Evolutionary conservation across 2,329 filamentous ascomycete genomes (phyloP).

Genomic region (Fusarium tupiense): DNA sequence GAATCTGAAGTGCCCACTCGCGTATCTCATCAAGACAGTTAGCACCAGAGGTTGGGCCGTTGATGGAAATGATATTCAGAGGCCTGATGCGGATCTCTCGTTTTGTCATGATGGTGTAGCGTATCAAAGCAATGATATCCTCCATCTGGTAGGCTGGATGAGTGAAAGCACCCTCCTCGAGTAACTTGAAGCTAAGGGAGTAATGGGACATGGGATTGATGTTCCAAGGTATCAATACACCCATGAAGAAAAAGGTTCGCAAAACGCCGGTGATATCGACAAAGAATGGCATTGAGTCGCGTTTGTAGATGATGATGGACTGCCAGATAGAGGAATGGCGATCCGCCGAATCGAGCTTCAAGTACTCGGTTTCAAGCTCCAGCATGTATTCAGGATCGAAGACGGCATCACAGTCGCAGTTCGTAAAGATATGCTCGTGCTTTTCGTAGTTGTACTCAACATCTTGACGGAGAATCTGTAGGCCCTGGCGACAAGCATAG

Average conservation of each 20-base stretch:
- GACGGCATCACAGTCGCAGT: slow-evolving; percentile 39
- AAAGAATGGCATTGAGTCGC: slow-evolving; percentile 40
- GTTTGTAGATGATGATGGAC: slow-evolving; percentile 39
- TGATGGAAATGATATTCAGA: slow-evolving; percentile 30
- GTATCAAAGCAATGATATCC: slow-evolving; percentile 30
- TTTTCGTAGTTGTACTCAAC: slow-evolving; percentile 29
- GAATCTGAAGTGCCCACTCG: slow-evolving; percentile 30
- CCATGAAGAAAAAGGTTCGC: slow-evolving; percentile 41
- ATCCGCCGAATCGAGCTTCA: slow-evolving; percentile 19
- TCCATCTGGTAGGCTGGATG: slow-evolving; percentile 33
- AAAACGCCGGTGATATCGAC: slow-evolving; percentile 39
- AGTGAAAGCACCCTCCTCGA: slow-evolving; percentile 27
- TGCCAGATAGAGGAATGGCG: slow-evolving; percentile 41
- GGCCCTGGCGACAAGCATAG: slow-evolving; percentile 27
- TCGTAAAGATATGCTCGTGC: slow-evolving; percentile 39
- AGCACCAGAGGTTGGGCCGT: slow-evolving; percentile 28
- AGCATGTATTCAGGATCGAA: slow-evolving; percentile 37
- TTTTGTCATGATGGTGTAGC: slow-evolving; percentile 26
- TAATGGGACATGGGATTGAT: slow-evolving; percentile 36
- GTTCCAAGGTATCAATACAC: slow-evolving; percentile 36
- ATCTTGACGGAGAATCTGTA: slow-evolving; percentile 27
- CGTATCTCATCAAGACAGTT: slow-evolving; percentile 25
- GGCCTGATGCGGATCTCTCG: slow-evolving; percentile 26
- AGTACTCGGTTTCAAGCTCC: slow-evolving; percentile 27
- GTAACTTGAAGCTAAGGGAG: slow-evolving; percentile 24